Evolutionary conservation across 2,329 filamentous ascomycete genomes (phyloP).

Genomic region (Colletotrichum limetticola): DNA sequence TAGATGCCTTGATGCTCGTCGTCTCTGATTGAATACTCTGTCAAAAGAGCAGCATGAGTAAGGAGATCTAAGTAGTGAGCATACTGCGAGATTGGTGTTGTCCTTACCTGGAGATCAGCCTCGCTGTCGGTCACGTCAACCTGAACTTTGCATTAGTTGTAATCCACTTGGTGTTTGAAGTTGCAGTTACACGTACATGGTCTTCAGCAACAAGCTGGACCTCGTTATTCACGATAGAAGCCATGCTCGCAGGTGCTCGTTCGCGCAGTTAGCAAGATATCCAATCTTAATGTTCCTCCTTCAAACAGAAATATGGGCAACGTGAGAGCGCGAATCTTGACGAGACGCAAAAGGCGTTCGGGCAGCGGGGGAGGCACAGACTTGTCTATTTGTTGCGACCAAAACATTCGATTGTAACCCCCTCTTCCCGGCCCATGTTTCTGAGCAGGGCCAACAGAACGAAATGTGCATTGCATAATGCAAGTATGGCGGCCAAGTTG

Average conservation of each 20-base stretch:
- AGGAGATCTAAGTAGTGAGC: background rate
- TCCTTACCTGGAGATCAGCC: background rate
- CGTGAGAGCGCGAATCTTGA: background rate
- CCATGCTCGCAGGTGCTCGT: background rate
- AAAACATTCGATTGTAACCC: background rate
- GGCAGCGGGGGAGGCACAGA: too few relatives aligned
- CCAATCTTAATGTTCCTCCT: background rate
- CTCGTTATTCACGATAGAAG: background rate
- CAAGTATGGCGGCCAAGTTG: background rate
- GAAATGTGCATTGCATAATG: background rate
- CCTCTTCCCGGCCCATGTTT: background rate
- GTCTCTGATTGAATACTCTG: constrained; percentile 27
- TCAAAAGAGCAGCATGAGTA: background rate
- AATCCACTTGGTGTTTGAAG: background rate
- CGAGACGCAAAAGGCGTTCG: background rate
- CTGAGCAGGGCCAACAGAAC: background rate
- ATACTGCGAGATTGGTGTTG: too few relatives aligned
- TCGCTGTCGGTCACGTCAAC: background rate
- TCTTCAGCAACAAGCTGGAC: background rate
- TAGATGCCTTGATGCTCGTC: constrained; percentile 46
- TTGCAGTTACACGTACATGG: background rate
- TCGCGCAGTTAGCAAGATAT: background rate
- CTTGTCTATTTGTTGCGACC: background rate
- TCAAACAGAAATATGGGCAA: background rate
- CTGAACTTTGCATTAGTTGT: background rate